Evolutionary conservation across 352 stramenopile genomes (phyloP).

Genomic region (Pythium guiyangense): DNA sequence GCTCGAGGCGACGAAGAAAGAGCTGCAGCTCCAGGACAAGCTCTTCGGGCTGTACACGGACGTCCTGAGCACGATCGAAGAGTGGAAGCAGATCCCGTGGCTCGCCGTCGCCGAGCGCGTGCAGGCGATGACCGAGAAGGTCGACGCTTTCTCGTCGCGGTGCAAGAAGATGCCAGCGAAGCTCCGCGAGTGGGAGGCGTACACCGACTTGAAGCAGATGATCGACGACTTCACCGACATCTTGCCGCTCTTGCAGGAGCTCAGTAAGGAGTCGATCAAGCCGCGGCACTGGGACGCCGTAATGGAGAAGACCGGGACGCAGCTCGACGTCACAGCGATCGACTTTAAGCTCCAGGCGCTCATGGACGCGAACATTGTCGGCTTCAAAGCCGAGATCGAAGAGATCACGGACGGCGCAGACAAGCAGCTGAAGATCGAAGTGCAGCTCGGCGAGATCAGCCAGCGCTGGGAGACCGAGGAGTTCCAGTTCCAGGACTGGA

Average conservation of each 20-base stretch:
- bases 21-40: conserved; percentile 92
- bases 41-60: conserved; percentile 97
- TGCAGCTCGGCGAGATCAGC: conserved; percentile 93
- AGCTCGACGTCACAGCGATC: conserved; percentile 91
- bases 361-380: conserved; percentile 92
- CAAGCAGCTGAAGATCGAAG: conserved; percentile 97
- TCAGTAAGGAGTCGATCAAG: conserved; percentile 97
- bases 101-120: conserved; percentile 91
- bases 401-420: conserved; percentile 97
- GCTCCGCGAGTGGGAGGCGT: conserved; percentile 96
- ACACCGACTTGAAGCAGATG: conserved; percentile 94
- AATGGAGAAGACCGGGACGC: conserved; percentile 90
- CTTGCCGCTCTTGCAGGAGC: conserved; percentile 93
- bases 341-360: conserved; percentile 97
- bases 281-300: conserved; percentile 97
- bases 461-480: conserved; percentile 92
- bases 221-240: conserved; percentile 98
- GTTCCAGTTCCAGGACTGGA: conserved; percentile 95
- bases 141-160: conserved; percentile 93
- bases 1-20: conserved; percentile 96
- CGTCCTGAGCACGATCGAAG: conserved; percentile 95
- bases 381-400: conserved; percentile 93
- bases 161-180: conserved; percentile 98
- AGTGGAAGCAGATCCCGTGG: conserved; percentile 97
- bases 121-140: conserved; percentile 95